Conservation (phyloP, 345 rosid species). For the Salix purpurea region DNA sequence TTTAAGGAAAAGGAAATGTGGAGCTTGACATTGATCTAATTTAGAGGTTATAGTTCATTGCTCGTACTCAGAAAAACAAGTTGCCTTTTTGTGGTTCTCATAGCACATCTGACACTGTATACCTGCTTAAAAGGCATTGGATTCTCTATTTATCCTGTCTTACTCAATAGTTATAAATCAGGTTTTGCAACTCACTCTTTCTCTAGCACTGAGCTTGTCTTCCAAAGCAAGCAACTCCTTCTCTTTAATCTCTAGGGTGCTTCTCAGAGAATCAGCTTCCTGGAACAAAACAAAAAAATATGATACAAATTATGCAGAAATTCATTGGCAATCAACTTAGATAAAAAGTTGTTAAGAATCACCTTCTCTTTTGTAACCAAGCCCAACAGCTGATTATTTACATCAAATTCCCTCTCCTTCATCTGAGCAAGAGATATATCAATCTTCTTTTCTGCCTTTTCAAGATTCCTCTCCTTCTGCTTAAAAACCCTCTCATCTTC, state of each 20-base stretch:
- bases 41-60: no score
- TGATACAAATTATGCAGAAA: neutral
- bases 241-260: conserved; percentile 47
- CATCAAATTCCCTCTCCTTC: conserved; percentile 52
- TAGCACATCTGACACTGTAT: neutral
- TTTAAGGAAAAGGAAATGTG: no score
- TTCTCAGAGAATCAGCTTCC: conserved; percentile 44
- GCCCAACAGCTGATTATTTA: conserved; percentile 41
- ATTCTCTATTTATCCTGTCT: neutral
- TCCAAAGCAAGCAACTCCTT: conserved; percentile 52
- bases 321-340: neutral
- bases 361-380: conserved; percentile 66
- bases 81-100: neutral
- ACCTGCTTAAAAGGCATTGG: neutral
- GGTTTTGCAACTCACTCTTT: conserved; percentile 51
- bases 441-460: conserved; percentile 47
- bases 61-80: neutral
- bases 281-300: conserved; percentile 19
- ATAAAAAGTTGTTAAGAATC: conserved; percentile 9
- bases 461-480: conserved; percentile 52
- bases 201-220: conserved; percentile 63
- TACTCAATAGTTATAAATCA: neutral
- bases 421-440: conserved; percentile 44
- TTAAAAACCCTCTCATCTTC: conserved; percentile 44
- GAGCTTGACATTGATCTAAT: no score